phyloP scores from a whole-genome alignment of 495 filamentous ascomycete species.

The Daldinia decipiens region DNA sequence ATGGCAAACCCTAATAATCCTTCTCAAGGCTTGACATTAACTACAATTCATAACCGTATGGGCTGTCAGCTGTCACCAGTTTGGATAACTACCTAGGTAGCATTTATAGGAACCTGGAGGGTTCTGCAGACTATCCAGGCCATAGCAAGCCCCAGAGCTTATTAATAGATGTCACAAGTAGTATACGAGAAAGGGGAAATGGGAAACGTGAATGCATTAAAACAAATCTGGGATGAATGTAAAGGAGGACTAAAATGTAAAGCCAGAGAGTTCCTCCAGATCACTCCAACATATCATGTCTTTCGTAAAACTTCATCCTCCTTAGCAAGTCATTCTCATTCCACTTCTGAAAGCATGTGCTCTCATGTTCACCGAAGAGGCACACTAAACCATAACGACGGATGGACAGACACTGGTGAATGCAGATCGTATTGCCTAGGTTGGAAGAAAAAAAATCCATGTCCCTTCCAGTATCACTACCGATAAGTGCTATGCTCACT shows the following conservation, averaged over 20 bases:
- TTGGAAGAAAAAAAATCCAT: slow-evolving; percentile 34
- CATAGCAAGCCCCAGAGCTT: not conserved
- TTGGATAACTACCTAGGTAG: not conserved
- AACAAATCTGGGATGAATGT: slow-evolving; percentile 32
- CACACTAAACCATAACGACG: slow-evolving; percentile 45
- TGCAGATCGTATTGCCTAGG: slow-evolving; percentile 45
- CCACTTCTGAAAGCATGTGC: slow-evolving; percentile 30
- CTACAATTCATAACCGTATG: not conserved
- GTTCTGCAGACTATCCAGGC: not conserved
- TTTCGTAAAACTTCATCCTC: slow-evolving; percentile 35
- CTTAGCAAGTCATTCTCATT: slow-evolving; percentile 37
- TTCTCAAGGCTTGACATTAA: not conserved
- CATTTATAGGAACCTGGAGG: not conserved
- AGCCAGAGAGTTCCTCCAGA: slow-evolving; percentile 29
- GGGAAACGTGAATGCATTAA: slow-evolving; percentile 36
- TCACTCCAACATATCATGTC: slow-evolving; percentile 34
- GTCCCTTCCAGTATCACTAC: slow-evolving; percentile 31
- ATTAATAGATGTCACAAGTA: not conserved
- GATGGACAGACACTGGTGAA: slow-evolving; percentile 45
- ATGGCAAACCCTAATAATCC: not conserved
- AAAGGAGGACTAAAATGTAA: slow-evolving; percentile 34
- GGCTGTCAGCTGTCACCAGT: not conserved
- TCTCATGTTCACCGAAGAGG: slow-evolving; percentile 19
- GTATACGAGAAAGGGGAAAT: not conserved
- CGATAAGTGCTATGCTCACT: slow-evolving; percentile 34